Percentiles rank a stretch among this genome's conserved stretches.
phyloP scores from a whole-genome alignment of 441 rosid genomes.

The Populus trichocarpa region DNA sequence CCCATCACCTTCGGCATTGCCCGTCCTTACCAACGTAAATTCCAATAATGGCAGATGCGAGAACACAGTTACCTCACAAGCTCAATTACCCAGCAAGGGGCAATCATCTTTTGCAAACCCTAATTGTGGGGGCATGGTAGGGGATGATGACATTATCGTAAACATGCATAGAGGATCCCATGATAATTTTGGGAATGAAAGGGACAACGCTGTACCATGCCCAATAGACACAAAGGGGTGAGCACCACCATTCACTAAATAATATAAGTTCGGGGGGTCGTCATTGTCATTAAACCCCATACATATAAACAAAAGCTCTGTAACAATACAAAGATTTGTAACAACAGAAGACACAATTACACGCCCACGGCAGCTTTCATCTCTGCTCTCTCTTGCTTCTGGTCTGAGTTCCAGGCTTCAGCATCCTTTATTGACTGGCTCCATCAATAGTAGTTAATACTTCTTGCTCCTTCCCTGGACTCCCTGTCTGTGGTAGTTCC shows the following conservation, averaged over 20 bases:
- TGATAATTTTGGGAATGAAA: no score
- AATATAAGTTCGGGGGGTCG: not conserved
- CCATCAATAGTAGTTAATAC: not conserved
- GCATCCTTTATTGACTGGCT: not conserved
- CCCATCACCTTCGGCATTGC: not conserved
- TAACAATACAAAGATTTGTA: not conserved
- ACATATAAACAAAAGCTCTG: not conserved
- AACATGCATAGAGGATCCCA: no score
- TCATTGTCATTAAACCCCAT: not conserved
- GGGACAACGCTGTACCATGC: not conserved
- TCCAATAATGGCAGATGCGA: not conserved
- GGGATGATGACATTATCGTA: no score
- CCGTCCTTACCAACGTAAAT: not conserved
- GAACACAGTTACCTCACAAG: not conserved
- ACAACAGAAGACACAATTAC: not conserved
- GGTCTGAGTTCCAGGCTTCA: conserved; percentile 5
- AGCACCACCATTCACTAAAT: not conserved
- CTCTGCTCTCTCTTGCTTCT: conserved; percentile 10
- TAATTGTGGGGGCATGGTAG: no score
- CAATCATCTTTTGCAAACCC: no score
- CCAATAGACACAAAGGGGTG: not conserved
- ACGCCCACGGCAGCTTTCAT: not conserved
- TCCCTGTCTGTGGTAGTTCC: not conserved
- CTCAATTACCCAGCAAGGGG: no score
- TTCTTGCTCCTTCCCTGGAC: not conserved